Percentiles rank a stretch among this genome's conserved stretches.
Evolutionary conservation across 2,329 filamentous ascomycete genomes (phyloP).

Genomic region (Drechslerella coelobrocha): DNA sequence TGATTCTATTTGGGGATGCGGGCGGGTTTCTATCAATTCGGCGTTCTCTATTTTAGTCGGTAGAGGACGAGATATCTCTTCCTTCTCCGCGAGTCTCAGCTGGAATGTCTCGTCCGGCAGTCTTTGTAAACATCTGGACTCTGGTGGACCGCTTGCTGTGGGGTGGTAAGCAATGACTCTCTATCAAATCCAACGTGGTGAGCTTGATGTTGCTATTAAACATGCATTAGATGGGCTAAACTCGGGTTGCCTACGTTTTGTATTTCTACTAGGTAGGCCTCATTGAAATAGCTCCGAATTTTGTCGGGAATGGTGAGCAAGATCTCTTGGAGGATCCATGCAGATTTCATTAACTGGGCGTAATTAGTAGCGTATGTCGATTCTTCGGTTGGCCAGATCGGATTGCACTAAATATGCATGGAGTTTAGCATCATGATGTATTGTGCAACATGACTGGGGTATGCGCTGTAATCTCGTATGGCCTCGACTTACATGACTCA

Average conservation of each 20-base stretch:
- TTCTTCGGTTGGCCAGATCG: neutral
- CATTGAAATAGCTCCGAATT: constrained; percentile 12
- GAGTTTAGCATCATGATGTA: neutral
- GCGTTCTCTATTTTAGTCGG: neutral
- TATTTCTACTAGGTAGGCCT: constrained; percentile 21
- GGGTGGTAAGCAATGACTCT: constrained; percentile 18
- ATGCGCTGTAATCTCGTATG: neutral
- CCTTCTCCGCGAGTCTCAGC: constrained; percentile 10
- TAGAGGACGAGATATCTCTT: constrained; percentile 1
- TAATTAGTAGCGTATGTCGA: constrained; percentile 35
- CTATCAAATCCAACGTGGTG: neutral
- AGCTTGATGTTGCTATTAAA: neutral
- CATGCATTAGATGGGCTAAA: too few species aligned
- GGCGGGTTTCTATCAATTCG: too few species aligned
- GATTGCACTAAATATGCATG: constrained; percentile 12
- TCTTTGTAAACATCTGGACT: constrained; percentile 5
- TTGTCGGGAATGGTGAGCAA: neutral
- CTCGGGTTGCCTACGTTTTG: constrained; percentile 25
- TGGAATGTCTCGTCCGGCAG: neutral
- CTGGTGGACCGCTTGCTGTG: constrained; percentile 2
- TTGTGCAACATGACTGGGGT: neutral
- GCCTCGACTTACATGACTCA: constrained; percentile 45
- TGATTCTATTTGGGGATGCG: too few species aligned
- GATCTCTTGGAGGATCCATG: constrained; percentile 49
- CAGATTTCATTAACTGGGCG: constrained; percentile 50